Conservation (phyloP, 23 red algal species). For the Gracilaria domingensis region DNA sequence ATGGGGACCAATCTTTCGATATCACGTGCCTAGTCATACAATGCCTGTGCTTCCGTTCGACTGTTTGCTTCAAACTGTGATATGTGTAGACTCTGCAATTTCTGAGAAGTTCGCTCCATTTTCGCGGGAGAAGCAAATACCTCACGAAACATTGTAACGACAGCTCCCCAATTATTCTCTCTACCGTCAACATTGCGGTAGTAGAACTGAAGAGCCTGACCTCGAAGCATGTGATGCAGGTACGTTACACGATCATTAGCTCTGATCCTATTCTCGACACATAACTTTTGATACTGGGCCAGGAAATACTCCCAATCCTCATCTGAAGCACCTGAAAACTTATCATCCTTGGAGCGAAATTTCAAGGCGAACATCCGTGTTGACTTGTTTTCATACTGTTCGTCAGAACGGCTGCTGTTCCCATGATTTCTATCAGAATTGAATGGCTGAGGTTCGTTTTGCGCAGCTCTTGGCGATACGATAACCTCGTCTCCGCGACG, state of each 20-base stretch:
- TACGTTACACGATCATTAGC: background rate
- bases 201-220: conserved; percentile 19
- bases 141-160: background rate
- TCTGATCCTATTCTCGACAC: background rate
- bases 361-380: background rate
- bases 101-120: background rate
- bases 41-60: background rate
- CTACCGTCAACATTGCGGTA: background rate
- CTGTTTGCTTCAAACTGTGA: background rate
- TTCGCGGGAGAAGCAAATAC: background rate
- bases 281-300: background rate
- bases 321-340: background rate
- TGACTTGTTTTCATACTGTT: background rate
- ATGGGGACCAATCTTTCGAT: background rate
- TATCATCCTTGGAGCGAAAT: background rate
- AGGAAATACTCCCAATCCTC: background rate
- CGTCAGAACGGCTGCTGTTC: background rate
- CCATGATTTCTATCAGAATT: no score
- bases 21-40: background rate
- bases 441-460: no score
- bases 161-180: background rate
- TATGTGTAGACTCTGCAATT: background rate
- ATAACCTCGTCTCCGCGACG: conserved; percentile 3
- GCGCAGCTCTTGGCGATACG: no score
- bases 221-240: background rate